Conservation (phyloP, 768 basidiomycete species). For the Serendipita vermifera region DNA sequence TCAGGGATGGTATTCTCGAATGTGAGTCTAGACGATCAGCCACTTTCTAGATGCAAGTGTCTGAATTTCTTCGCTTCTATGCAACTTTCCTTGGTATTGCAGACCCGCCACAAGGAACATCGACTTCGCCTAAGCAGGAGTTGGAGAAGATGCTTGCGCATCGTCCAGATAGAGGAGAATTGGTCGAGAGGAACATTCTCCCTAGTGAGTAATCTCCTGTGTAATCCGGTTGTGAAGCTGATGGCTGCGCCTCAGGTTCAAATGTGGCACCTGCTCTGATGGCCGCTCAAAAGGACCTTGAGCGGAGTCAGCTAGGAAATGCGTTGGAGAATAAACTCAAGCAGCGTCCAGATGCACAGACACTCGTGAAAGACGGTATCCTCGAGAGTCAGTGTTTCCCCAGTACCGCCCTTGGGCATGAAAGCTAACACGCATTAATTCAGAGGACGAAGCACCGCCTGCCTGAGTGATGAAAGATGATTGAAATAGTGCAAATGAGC, state of each 20-base stretch:
- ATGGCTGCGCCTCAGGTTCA: constrained; percentile 49
- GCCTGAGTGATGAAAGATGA: constrained; percentile 6
- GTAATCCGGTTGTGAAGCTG: too few species aligned
- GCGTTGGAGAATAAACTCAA: constrained; percentile 43
- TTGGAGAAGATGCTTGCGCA: constrained; percentile 42
- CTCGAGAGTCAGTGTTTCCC: constrained; percentile 35
- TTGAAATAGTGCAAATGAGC: background rate
- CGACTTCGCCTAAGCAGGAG: constrained; percentile 23
- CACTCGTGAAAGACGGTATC: constrained; percentile 54
- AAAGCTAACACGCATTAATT: too few species aligned
- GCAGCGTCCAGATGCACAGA: constrained; percentile 43
- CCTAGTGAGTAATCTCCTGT: constrained; percentile 35
- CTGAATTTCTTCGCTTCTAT: too few species aligned
- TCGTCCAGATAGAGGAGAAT: constrained; percentile 46
- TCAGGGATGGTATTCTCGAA: constrained; percentile 49
- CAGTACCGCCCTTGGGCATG: too few species aligned
- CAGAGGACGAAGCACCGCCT: constrained; percentile 16
- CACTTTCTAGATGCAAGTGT: background rate
- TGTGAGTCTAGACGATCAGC: constrained; percentile 21
- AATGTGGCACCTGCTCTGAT: constrained; percentile 48
- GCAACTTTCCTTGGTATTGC: too few species aligned
- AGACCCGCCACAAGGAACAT: too few species aligned
- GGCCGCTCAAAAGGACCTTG: constrained; percentile 45
- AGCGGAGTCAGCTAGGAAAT: constrained; percentile 46
- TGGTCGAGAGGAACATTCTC: constrained; percentile 57